Evolutionary conservation across 2,329 filamentous ascomycete species (phyloP).

Genomic region (Leptographium wingfieldii): DNA sequence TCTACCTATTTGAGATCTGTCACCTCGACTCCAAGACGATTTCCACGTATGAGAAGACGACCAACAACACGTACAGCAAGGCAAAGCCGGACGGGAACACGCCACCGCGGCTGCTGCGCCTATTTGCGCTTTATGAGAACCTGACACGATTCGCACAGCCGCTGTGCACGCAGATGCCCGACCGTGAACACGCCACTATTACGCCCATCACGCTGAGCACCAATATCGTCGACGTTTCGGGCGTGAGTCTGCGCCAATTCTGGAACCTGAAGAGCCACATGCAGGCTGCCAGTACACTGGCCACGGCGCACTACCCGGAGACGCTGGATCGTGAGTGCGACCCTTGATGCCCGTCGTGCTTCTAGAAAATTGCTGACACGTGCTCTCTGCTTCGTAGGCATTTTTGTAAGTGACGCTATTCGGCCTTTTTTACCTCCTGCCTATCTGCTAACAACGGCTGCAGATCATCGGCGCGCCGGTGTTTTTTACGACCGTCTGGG

Average conservation of each 20-base stretch:
- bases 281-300: constrained; percentile 79
- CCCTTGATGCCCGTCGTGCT: not conserved
- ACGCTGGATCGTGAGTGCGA: constrained; percentile 66
- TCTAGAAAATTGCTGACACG: not conserved
- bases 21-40: constrained; percentile 75
- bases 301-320: constrained; percentile 90
- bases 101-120: constrained; percentile 62
- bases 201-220: constrained; percentile 88
- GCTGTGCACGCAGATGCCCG: constrained; percentile 61
- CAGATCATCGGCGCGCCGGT: constrained; percentile 76
- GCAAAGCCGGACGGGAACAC: constrained; percentile 55
- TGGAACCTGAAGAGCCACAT: constrained; percentile 92
- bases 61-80: constrained; percentile 44
- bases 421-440: not conserved
- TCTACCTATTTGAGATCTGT: constrained; percentile 82
- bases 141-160: constrained; percentile 79
- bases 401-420: constrained; percentile 5
- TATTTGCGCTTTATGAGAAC: constrained; percentile 92
- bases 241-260: constrained; percentile 82
- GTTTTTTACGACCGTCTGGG: constrained; percentile 90
- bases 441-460: not conserved
- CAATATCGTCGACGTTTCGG: constrained; percentile 88
- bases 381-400: not conserved
- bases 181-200: constrained; percentile 53
- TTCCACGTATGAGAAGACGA: constrained; percentile 59